Base-by-base conservation (phyloP, 75 land plant species). In the Pinus albicaulis region DNA sequence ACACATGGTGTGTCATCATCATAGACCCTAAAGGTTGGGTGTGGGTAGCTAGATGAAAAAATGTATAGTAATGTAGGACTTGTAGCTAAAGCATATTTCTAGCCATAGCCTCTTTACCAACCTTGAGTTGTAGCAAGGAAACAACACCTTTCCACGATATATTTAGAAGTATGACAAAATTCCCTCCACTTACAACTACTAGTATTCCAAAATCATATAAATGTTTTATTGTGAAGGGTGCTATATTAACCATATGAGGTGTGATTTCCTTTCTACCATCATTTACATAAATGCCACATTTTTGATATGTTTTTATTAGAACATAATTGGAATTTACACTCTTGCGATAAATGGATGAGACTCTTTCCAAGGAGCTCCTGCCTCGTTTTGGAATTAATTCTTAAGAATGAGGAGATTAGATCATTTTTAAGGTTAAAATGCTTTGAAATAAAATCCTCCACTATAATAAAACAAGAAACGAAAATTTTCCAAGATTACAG, bases 81-180 rank as follows among this genome's bases (percentile, higher is more conserved):
- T 2, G 2, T 31, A 2, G 31, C 2, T 31, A 31, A 31, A 31
- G 2, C 53, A 91, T 76, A 25, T 79, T 83, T 44, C 59, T 79
- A 28, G 91, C 80, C 66, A 93, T 75, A 19, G 71, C 69, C 25
- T 80, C 83, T 71, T 85, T 90, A 17, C 85, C 85, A 59, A 83
- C 61, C 28, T 71, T 59, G 26, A 57, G 79, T 76, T 90, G 94
- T 72, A 96, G 85, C 74, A 96, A 76, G 19, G 84, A 68, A 25
- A 86, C 89, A 34, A 90, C 88, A 84, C 96, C 90, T 89, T 90
- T 91, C 96, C 96, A 93, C 52, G 94, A 85, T 59, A 84, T n/a
- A 76, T 91, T 96, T 3, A 96, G 84, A 57, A 92, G 56, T 17
- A 83, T 80, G 31, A 92, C 88, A 57, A 84, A 81, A 78, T 79